These are phyloP conservation scores for Naganishia sp. DNA, from an alignment of 1,284 basidiomycete genomes.

Conservation along the genomic window DNA sequence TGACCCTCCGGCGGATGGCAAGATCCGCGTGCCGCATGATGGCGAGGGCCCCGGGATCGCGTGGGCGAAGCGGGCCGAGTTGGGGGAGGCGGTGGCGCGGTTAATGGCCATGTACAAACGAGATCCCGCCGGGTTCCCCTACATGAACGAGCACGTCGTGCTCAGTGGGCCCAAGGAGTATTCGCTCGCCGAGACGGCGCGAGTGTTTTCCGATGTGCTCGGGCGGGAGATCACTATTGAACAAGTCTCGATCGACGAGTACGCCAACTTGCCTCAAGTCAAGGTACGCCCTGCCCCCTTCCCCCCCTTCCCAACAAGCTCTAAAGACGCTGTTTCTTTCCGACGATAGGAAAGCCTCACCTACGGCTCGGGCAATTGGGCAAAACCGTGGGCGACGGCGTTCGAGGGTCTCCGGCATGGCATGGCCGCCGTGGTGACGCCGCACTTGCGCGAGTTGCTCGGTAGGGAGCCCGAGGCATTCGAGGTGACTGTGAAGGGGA, in stretches of 20 bases:
- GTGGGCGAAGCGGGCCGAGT: slow-evolving; percentile 31
- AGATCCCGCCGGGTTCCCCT: slow-evolving; percentile 3
- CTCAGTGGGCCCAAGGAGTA: slow-evolving; percentile 19
- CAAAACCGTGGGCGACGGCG: slow-evolving; percentile 21
- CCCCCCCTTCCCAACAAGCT: too few relatives aligned
- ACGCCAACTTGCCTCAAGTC: slow-evolving; percentile 18
- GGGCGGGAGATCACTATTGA: slow-evolving; percentile 4
- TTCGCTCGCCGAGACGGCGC: slow-evolving; percentile 24
- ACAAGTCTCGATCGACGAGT: slow-evolving; percentile 23
- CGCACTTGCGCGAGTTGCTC: slow-evolving; percentile 16
- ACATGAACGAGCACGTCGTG: slow-evolving; percentile 15
- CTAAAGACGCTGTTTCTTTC: neutral
- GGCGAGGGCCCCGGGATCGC: slow-evolving; percentile 23
- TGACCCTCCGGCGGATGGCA: slow-evolving; percentile 1
- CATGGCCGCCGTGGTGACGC: slow-evolving; percentile 14
- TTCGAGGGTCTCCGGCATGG: slow-evolving; percentile 20
- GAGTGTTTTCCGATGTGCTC: slow-evolving; percentile 4
- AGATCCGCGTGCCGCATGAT: slow-evolving; percentile 27
- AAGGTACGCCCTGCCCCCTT: neutral
- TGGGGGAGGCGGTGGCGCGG: slow-evolving; percentile 31
- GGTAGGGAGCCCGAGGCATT: slow-evolving; percentile 30
- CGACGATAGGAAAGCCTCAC: neutral
- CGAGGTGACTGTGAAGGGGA: slow-evolving; percentile 27
- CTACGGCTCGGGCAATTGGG: slow-evolving; percentile 12
- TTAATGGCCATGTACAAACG: slow-evolving; percentile 6